These are phyloP conservation scores for Dimocarpus longan DNA, from an alignment of 345 rosid species.

Conservation along the genomic window DNA sequence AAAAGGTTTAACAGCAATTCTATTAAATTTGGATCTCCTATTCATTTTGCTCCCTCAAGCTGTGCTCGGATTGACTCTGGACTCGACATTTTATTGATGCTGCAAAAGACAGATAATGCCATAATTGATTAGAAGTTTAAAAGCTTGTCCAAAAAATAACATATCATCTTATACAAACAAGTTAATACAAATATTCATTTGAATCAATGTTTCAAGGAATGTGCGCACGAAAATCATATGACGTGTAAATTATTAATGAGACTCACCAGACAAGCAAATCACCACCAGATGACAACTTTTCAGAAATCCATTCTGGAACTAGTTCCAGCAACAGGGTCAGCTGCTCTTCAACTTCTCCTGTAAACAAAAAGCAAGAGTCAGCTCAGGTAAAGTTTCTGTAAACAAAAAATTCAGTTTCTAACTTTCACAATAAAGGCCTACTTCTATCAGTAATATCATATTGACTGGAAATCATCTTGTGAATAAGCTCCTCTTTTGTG, in stretches of 20 bases:
- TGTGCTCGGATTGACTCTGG: conserved; percentile 43
- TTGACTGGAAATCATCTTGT: conserved; percentile 61
- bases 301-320: conserved; percentile 86
- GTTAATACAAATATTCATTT: background rate
- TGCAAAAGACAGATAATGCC: conserved; percentile 32
- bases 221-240: background rate
- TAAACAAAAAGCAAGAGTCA: conserved; percentile 20
- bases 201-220: background rate
- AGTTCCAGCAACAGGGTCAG: conserved; percentile 64
- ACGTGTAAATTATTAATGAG: background rate
- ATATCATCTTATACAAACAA: background rate
- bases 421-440: conserved; percentile 30
- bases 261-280: conserved; percentile 74
- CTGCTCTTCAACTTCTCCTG: conserved; percentile 89
- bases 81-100: conserved; percentile 60
- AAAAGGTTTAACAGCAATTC: background rate
- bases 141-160: background rate
- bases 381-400: conserved; percentile 15
- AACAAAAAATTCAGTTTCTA: background rate
- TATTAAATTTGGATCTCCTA: conserved; percentile 10
- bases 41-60: conserved; percentile 61
- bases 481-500: conserved; percentile 75
- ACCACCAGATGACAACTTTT: conserved; percentile 64
- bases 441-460: conserved; percentile 72
- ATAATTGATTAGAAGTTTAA: background rate